These are phyloP conservation scores for Phytophthora fragariaefolia DNA, from an alignment of 352 stramenopile genomes.

Conservation along the genomic window DNA sequence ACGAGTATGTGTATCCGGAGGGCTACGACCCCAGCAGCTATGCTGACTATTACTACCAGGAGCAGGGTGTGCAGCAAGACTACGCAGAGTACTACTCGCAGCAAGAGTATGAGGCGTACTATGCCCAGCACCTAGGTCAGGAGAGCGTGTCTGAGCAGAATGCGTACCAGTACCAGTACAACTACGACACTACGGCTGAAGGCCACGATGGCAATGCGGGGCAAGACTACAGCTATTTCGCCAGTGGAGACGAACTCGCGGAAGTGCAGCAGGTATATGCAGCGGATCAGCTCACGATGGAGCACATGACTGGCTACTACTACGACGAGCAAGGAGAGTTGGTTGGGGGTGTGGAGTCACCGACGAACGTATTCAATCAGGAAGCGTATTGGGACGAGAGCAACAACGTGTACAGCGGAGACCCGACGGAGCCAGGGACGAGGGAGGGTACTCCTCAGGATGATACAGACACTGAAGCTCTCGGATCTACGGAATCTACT, in stretches of 20 bases:
- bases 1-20: constrained; percentile 19
- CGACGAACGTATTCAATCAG: constrained; percentile 45
- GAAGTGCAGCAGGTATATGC: constrained; percentile 6
- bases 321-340: constrained; percentile 37
- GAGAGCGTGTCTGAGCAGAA: not conserved
- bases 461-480: constrained; percentile 1
- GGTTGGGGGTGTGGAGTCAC: constrained; percentile 20
- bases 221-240: not conserved
- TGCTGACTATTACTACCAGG: constrained; percentile 20
- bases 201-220: not conserved
- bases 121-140: constrained; percentile 12
- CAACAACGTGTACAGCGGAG: constrained; percentile 9
- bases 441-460: constrained; percentile 15
- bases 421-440: not conserved
- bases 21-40: constrained; percentile 25
- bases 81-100: constrained; percentile 15
- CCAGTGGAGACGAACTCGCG: not conserved
- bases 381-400: constrained; percentile 58
- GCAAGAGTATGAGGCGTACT: constrained; percentile 12
- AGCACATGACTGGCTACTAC: constrained; percentile 32
- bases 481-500: constrained; percentile 1
- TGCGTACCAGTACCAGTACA: constrained; percentile 21
- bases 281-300: constrained; percentile 22
- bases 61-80: constrained; percentile 13
- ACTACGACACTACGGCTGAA: constrained; percentile 6